Percentiles rank a stretch among this genome's conserved stretches.
Conservation (phyloP, 108 stramenopile genomes). For the Cyclotella sp. region DNA sequence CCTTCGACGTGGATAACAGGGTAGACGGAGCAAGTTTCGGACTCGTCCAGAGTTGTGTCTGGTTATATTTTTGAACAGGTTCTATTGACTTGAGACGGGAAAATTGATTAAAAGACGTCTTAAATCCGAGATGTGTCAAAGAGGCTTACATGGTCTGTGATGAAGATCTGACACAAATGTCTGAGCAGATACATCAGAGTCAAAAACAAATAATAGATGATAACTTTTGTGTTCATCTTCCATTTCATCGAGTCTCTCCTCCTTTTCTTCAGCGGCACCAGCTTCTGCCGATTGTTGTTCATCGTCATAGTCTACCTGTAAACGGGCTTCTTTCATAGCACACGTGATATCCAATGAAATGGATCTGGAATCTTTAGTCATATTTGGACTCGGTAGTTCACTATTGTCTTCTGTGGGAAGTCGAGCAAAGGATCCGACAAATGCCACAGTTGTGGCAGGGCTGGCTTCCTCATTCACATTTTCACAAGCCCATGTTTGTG, state of each 20-base stretch:
- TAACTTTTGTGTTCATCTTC: slow-evolving; percentile 31
- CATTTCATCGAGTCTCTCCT: slow-evolving; percentile 9
- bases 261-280: slow-evolving; percentile 26
- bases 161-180: slow-evolving; percentile 69
- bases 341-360: slow-evolving; percentile 29
- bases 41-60: slow-evolving; percentile 72
- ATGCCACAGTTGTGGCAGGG: background rate
- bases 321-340: background rate
- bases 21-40: slow-evolving; percentile 61
- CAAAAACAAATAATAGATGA: slow-evolving; percentile 66
- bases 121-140: background rate
- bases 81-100: background rate
- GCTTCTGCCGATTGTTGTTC: background rate
- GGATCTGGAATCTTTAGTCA: slow-evolving; percentile 22
- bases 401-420: background rate
- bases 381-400: background rate
- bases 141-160: slow-evolving; percentile 55
- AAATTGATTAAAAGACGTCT: background rate
- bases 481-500: slow-evolving; percentile 43
- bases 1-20: slow-evolving; percentile 65
- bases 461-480: slow-evolving; percentile 7
- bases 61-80: background rate
- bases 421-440: background rate
- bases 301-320: background rate
- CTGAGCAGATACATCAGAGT: slow-evolving; percentile 58